These are phyloP conservation scores for Phytophthora constricta DNA, from an alignment of 352 stramenopile species.

Conservation along the genomic window DNA sequence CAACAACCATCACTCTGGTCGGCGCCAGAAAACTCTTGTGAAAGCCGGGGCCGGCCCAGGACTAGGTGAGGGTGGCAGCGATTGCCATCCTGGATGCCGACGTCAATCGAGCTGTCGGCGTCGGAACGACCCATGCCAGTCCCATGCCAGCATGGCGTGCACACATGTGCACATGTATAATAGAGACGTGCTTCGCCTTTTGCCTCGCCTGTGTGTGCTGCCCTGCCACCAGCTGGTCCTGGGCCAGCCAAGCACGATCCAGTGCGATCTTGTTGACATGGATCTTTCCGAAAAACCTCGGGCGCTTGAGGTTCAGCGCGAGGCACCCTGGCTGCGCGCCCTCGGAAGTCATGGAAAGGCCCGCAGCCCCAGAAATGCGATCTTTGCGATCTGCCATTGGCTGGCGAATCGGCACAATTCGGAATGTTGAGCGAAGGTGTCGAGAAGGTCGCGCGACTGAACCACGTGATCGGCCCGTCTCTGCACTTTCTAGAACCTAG, in stretches of 20 bases:
- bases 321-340: no score
- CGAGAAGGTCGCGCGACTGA: background rate
- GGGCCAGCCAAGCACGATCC: conserved; percentile 6
- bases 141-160: no score
- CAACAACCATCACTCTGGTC: conserved; percentile 49
- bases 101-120: no score
- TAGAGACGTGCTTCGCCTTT: no score
- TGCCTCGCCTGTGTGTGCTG: background rate
- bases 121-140: no score
- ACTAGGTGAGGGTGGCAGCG: no score
- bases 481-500: background rate
- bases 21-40: conserved; percentile 37
- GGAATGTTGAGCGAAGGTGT: no score
- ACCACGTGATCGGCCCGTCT: background rate
- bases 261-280: conserved; percentile 30
- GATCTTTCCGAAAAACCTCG: conserved; percentile 22
- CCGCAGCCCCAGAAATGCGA: background rate
- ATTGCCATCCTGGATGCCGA: no score
- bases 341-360: no score
- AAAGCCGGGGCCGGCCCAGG: no score
- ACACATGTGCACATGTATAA: no score
- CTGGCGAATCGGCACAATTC: no score
- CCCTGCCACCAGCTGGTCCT: background rate
- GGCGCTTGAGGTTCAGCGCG: background rate
- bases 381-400: background rate